Evolutionary conservation across 1,284 basidiomycete species (phyloP).

Genomic region (Peniophora sp.): DNA sequence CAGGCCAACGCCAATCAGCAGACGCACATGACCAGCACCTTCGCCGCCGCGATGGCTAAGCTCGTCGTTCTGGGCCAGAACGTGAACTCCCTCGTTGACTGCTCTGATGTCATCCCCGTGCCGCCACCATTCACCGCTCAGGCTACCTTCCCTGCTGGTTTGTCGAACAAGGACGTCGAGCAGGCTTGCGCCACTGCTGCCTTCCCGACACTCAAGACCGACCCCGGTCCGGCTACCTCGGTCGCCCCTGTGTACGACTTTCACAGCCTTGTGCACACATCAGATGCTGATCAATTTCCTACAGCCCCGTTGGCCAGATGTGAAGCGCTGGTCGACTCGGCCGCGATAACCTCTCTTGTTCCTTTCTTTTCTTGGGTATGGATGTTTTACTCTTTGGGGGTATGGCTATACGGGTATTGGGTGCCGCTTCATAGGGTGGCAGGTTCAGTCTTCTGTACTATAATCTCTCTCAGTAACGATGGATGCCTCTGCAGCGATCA

Average conservation of each 20-base stretch:
- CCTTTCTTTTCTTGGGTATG: too few relatives aligned
- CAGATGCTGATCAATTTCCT: too few relatives aligned
- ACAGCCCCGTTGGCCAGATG: too few relatives aligned
- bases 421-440: too few relatives aligned
- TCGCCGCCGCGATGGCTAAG: not conserved
- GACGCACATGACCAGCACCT: not conserved
- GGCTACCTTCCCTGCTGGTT: not conserved
- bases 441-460: too few relatives aligned
- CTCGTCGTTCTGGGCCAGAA: not conserved
- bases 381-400: too few relatives aligned
- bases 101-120: not conserved
- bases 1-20: conserved; percentile 16
- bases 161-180: not conserved
- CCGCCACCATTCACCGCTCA: not conserved
- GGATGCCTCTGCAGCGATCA: too few relatives aligned
- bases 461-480: too few relatives aligned
- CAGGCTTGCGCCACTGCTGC: conserved; percentile 6
- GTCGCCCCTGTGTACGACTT: conserved; percentile 12
- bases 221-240: conserved; percentile 11
- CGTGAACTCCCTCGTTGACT: not conserved
- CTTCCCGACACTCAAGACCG: conserved; percentile 13
- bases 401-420: too few relatives aligned
- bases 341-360: too few relatives aligned
- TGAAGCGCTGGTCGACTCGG: too few relatives aligned
- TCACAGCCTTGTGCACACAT: too few relatives aligned